Evolutionary conservation across 2,329 filamentous ascomycete genomes (phyloP).

Genomic region (Talaromyces sp.): DNA sequence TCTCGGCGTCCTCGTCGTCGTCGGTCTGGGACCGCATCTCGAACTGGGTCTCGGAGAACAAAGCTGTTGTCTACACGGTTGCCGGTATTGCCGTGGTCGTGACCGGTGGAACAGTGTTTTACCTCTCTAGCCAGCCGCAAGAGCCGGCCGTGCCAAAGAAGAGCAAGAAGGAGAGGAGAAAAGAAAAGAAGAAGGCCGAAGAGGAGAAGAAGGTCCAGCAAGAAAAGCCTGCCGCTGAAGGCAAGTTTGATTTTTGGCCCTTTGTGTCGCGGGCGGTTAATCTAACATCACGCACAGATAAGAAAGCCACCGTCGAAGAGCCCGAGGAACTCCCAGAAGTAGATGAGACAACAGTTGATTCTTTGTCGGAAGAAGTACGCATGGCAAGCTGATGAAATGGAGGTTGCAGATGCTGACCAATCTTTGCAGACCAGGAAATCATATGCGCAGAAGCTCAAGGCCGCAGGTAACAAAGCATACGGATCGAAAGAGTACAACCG

Average conservation of each 20-base stretch:
- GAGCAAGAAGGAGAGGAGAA: conserved; percentile 85
- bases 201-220: conserved; percentile 49
- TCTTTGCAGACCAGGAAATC: conserved; percentile 66
- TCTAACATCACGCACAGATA: conserved; percentile 24
- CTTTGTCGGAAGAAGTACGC: conserved; percentile 44
- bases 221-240: conserved; percentile 42
- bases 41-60: conserved; percentile 91
- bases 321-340: conserved; percentile 66
- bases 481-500: conserved; percentile 88
- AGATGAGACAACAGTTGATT: conserved; percentile 43
- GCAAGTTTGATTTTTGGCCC: conserved; percentile 25
- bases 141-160: conserved; percentile 50
- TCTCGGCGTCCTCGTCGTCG: conserved; percentile 50
- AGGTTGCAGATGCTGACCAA: conserved; percentile 1
- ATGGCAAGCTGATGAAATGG: background rate
- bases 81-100: conserved; percentile 90
- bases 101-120: conserved; percentile 88
- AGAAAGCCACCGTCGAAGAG: conserved; percentile 45
- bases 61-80: conserved; percentile 91
- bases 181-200: conserved; percentile 67
- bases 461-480: conserved; percentile 93
- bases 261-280: conserved; percentile 31
- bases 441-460: conserved; percentile 87
- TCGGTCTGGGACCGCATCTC: conserved; percentile 86
- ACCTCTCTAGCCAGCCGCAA: conserved; percentile 54